Conservation (phyloP, 352 stramenopile species). For the Pythium periplocum region DNA sequence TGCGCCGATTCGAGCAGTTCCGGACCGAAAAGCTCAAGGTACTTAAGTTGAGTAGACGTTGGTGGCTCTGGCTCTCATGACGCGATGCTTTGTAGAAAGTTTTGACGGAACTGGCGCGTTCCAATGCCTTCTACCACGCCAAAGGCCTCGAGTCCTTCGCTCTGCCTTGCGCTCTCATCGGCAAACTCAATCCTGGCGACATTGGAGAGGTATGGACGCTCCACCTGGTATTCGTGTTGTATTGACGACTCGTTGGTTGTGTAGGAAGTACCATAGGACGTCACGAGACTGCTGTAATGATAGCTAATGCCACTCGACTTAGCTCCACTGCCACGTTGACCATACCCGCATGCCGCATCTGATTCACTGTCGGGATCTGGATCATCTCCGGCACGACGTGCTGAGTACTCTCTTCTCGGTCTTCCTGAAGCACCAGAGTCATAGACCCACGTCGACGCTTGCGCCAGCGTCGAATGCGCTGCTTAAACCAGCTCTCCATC, state of each 20-base stretch:
- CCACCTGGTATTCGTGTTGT: no score
- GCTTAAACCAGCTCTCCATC: constrained; percentile 21
- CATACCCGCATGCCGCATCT: constrained; percentile 23
- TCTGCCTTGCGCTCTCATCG: constrained; percentile 37
- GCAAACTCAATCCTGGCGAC: constrained; percentile 25
- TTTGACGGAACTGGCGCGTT: constrained; percentile 62
- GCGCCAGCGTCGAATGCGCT: constrained; percentile 13
- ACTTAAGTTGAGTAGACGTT: background rate
- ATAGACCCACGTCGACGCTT: background rate
- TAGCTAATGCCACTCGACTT: constrained; percentile 13
- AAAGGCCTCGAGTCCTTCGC: constrained; percentile 73
- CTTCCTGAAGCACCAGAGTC: background rate
- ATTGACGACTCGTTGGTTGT: no score
- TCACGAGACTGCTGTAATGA: constrained; percentile 19
- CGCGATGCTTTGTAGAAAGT: constrained; percentile 44
- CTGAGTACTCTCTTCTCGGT: background rate
- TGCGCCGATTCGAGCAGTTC: constrained; percentile 67
- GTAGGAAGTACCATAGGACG: background rate
- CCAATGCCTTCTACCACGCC: constrained; percentile 70
- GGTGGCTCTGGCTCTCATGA: background rate
- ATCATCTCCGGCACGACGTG: background rate
- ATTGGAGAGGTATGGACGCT: constrained; percentile 4
- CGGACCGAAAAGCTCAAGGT: constrained; percentile 80
- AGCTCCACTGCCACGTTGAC: constrained; percentile 20
- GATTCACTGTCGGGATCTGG: constrained; percentile 25